Percentiles rank a stretch among this genome's conserved stretches.
Conservation (phyloP, 2,329 filamentous ascomycete genomes). For the Ophiostoma piceae region DNA sequence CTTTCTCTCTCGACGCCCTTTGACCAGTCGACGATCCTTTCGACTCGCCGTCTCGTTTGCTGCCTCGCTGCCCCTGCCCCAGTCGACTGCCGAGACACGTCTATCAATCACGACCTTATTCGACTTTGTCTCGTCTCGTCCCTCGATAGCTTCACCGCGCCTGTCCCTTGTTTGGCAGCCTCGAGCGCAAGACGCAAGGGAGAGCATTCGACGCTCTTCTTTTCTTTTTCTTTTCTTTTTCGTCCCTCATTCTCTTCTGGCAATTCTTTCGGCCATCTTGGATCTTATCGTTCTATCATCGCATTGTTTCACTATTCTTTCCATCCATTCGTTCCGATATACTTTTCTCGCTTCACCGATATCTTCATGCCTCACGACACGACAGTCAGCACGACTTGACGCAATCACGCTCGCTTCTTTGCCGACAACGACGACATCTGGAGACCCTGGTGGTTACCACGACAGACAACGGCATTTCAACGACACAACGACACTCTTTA, state of each 20-base stretch:
- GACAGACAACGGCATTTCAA: neutral
- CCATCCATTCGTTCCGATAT: neutral
- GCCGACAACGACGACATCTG: neutral
- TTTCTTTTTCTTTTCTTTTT: neutral
- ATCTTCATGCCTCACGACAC: neutral
- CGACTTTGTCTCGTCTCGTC: neutral
- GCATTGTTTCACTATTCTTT: neutral
- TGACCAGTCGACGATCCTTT: neutral
- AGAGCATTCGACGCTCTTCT: neutral
- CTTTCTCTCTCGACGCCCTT: neutral
- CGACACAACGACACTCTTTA: neutral
- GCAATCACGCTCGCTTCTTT: neutral
- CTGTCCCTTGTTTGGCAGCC: neutral
- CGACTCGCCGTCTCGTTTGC: neutral
- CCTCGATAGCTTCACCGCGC: neutral
- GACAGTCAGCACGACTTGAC: neutral
- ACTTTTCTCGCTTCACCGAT: neutral
- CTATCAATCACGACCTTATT: neutral
- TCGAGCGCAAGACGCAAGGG: neutral
- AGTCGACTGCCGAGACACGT: neutral
- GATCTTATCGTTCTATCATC: neutral
- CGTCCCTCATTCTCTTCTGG: too few species aligned
- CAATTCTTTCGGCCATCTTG: neutral
- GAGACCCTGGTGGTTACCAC: slow-evolving; percentile 7
- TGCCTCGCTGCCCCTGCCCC: neutral